Base-by-base conservation (phyloP, 1,139 yeast species). In the Suhomyces taliae region DNA sequence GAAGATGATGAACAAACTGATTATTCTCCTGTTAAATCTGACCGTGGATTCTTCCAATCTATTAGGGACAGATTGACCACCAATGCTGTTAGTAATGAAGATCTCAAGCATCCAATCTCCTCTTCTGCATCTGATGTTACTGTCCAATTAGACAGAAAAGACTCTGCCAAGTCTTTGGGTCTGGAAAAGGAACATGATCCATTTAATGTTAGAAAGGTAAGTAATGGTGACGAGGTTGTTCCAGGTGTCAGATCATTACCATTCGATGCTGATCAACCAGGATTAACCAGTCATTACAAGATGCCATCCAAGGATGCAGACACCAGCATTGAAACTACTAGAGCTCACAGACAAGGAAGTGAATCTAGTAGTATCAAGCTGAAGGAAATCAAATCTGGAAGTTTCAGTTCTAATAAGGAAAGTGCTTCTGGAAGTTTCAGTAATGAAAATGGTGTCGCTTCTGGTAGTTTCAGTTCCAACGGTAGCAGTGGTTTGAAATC, bases 61-160 rank as follows among this genome's bases (percentile, higher is more conserved):
- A 53, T 60, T 8, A 57, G 56, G 46, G 58, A 53, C 31, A 56
- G 59, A 41, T 48, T 63, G 32, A 52, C 52, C 7, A 53, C 54
- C 8, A 51, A 51, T 12, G 50, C 26, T 6, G 39, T 36, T 10
- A 48, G 44, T n/a, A 47, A 53, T 36, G 24, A 50, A 8, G 53
- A 45, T 7, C 37, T 34, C 10, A 39, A 49, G n/a, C 46, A 45
- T 27, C 50, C 53, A 4, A 41, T 55, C 3, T 57, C 65, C 3
- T 54, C 62, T 1, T 48, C 64, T 14, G 61, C 56, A 1, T 59
- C 67, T 27, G 66, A 60, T 37, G 49, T 52, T 2, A 61, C 66
- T 7, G 54, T 62, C 14, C 48, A 54, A 38, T 41, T 51, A 19
- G 52, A 55, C 35, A 40, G 40, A 26, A 26, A 47, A n/a, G 41